Percentiles rank a stretch among this genome's conserved stretches.
These are phyloP conservation scores for Amanita pseudoporphyria DNA, from an alignment of 768 basidiomycete genomes.

Conservation along the genomic window DNA sequence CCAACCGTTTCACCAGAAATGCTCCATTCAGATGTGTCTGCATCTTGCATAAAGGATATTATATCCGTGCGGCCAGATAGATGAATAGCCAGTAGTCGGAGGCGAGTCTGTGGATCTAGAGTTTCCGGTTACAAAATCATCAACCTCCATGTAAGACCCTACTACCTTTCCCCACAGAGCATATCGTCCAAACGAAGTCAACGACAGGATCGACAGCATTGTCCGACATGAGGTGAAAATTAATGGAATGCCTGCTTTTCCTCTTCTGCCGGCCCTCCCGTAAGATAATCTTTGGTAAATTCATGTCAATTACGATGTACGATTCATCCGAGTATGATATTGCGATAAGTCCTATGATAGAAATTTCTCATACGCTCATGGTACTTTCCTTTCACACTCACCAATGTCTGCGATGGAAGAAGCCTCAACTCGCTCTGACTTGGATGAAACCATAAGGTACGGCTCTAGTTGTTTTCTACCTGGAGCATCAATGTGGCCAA, in stretches of 20 bases:
- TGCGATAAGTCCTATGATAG: conserved; percentile 63
- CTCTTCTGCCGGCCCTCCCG: conserved; percentile 32
- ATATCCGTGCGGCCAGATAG: conserved; percentile 51
- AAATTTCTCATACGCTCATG: conserved; percentile 1
- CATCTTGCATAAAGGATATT: conserved; percentile 37
- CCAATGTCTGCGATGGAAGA: conserved; percentile 70
- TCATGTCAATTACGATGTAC: conserved; percentile 61
- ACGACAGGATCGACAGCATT: conserved; percentile 33
- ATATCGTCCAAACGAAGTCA: conserved; percentile 60
- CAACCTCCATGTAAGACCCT: background rate
- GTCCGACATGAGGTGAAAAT: conserved; percentile 20
- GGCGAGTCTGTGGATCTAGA: conserved; percentile 33
- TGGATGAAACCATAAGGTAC: conserved; percentile 45
- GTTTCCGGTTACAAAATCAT: background rate
- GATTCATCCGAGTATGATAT: conserved; percentile 53
- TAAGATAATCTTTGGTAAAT: conserved; percentile 61
- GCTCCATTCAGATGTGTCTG: conserved; percentile 26
- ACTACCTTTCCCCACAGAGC: conserved; percentile 43
- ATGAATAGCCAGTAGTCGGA: conserved; percentile 56
- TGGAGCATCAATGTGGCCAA: conserved; percentile 37
- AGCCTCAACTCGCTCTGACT: conserved; percentile 33
- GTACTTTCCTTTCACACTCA: conserved; percentile 18
- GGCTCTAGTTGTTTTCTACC: conserved; percentile 44
- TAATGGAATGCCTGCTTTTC: conserved; percentile 28
- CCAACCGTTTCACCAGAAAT: conserved; percentile 23